Evolutionary conservation across 805 yeast genomes (phyloP).

Genomic region (Yamadazyma nakazawae): DNA sequence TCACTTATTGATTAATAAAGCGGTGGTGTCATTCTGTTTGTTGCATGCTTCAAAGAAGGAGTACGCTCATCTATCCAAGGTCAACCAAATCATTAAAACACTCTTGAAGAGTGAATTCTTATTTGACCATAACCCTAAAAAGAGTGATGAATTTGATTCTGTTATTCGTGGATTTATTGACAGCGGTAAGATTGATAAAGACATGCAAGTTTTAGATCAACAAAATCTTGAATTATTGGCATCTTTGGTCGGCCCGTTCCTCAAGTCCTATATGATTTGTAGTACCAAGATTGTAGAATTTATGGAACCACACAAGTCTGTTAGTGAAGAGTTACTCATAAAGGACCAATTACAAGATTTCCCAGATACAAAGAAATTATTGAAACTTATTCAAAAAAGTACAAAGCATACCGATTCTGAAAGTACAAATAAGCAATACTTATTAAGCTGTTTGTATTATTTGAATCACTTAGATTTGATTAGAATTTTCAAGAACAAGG

Average conservation of each 20-base stretch:
- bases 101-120: conserved; percentile 41
- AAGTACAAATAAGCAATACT: conserved; percentile 40
- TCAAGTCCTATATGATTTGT: conserved; percentile 19
- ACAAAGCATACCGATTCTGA: conserved; percentile 29
- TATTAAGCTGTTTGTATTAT: conserved; percentile 37
- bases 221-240: conserved; percentile 18
- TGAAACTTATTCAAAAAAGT: conserved; percentile 24
- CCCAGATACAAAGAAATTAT: conserved; percentile 32
- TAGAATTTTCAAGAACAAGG: conserved; percentile 38
- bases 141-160: conserved; percentile 23
- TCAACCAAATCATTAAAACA: conserved; percentile 33
- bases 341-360: conserved; percentile 20
- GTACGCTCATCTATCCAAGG: conserved; percentile 17
- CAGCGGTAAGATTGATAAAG: conserved; percentile 16
- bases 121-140: conserved; percentile 38
- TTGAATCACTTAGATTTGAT: conserved; percentile 33
- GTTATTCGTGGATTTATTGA: conserved; percentile 23
- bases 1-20: conserved; percentile 51
- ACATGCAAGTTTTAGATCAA: conserved; percentile 21
- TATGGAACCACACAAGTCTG: conserved; percentile 7
- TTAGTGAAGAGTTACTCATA: conserved; percentile 23
- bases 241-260: conserved; percentile 13
- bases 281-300: conserved; percentile 17
- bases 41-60: conserved; percentile 8
- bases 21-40: conserved; percentile 41